A percentile compares a stretch with the other conserved stretches of the same genome.
Conservation (phyloP, 2,329 filamentous ascomycete species). For the Pseudocercospora musae region DNA sequence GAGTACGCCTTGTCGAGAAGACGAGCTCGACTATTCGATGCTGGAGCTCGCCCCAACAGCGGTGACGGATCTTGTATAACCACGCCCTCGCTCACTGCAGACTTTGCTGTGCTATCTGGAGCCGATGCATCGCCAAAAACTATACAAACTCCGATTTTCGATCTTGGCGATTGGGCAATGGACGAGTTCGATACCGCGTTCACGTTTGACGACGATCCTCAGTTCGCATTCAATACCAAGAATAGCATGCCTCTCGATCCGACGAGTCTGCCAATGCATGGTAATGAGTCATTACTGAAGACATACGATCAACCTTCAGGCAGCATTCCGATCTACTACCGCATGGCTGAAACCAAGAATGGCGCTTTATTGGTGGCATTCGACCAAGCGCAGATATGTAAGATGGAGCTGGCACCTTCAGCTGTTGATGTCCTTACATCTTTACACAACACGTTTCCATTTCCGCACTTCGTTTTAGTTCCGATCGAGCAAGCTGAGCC, state of each 20-base stretch:
- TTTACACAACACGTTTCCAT: slow-evolving; percentile 1
- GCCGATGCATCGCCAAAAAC: not conserved
- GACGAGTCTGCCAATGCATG: not conserved
- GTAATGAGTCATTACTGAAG: not conserved
- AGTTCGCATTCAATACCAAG: not conserved
- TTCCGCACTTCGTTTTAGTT: not conserved
- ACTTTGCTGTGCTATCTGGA: not conserved
- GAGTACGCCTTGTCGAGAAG: slow-evolving; percentile 33
- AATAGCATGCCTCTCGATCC: not conserved
- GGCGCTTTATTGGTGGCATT: slow-evolving; percentile 15
- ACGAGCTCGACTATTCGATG: not conserved
- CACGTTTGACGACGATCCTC: not conserved
- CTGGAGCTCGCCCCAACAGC: not conserved
- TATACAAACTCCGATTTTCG: not conserved
- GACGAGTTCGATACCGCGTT: slow-evolving; percentile 1
- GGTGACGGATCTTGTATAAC: not conserved
- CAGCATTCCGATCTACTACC: slow-evolving; percentile 7
- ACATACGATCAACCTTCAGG: not conserved
- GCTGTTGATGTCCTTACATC: slow-evolving; percentile 8
- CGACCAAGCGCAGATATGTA: slow-evolving; percentile 10
- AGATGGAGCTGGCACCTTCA: slow-evolving; percentile 8
- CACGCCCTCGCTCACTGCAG: not conserved
- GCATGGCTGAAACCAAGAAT: slow-evolving; percentile 6
- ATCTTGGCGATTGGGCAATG: slow-evolving; percentile 9
- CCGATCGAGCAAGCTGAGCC: not conserved